These are phyloP conservation scores for Fusarium xylarioides DNA, from an alignment of 2,329 filamentous ascomycete species.

Conservation along the genomic window DNA sequence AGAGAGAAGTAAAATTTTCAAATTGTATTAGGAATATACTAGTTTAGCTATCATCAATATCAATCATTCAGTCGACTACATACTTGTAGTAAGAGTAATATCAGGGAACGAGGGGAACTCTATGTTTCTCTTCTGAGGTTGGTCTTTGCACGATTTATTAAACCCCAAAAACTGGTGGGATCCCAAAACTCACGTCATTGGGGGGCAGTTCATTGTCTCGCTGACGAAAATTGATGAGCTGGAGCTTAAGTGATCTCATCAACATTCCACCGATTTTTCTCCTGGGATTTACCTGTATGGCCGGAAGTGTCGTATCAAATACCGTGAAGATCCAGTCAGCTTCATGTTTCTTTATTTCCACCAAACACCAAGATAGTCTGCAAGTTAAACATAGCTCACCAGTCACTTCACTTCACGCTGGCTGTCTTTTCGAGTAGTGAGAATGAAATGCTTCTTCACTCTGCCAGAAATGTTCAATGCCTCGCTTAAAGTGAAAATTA, in stretches of 20 bases:
- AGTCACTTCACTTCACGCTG: not conserved
- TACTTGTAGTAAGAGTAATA: no score
- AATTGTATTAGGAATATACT: not conserved
- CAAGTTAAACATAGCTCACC: not conserved
- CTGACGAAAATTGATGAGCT: constrained; percentile 21
- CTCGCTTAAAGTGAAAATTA: not conserved
- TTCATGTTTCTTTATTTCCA: constrained; percentile 1
- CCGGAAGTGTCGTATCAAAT: not conserved
- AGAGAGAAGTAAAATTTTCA: not conserved
- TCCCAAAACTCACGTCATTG: constrained; percentile 39
- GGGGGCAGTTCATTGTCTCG: constrained; percentile 30
- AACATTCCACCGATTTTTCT: constrained; percentile 24
- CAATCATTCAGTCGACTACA: not conserved
- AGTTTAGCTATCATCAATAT: not conserved
- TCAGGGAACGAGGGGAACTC: not conserved
- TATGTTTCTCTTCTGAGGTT: not conserved
- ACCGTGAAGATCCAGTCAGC: not conserved
- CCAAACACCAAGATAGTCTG: not conserved
- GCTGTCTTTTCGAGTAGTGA: not conserved
- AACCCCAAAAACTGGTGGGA: constrained; percentile 7
- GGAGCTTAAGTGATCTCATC: constrained; percentile 30
- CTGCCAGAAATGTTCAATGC: not conserved
- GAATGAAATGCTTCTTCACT: not conserved
- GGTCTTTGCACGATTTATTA: constrained; percentile 7
- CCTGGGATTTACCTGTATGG: not conserved